Conservation (phyloP, 208 protist genomes). For the Acanthamoeba healyi region DNA sequence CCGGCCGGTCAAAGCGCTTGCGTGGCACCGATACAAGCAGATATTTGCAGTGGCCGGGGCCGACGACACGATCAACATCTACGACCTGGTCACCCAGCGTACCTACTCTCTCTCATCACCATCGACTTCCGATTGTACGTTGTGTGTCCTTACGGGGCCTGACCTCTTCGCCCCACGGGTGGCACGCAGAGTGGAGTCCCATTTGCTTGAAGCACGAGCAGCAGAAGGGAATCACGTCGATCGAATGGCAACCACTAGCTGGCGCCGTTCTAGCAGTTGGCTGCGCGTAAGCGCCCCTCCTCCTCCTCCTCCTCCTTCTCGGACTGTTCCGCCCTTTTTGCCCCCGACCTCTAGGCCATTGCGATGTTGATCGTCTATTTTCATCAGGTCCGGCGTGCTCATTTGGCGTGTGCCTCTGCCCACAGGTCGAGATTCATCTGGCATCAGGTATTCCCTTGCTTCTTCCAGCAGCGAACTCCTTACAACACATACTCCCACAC, state of each 20-base stretch:
- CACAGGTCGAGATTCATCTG: not conserved
- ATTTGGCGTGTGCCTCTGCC: constrained; percentile 25
- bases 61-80: constrained; percentile 38
- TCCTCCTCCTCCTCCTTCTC: not conserved
- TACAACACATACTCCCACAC: too few relatives aligned
- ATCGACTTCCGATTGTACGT: not conserved
- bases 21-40: constrained; percentile 56
- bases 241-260: constrained; percentile 39
- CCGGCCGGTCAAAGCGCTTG: constrained; percentile 39
- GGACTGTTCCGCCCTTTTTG: not conserved
- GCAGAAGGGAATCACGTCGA: not conserved
- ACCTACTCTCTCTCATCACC: not conserved
- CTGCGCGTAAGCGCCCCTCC: not conserved
- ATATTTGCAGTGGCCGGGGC: constrained; percentile 32
- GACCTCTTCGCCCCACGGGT: too few relatives aligned
- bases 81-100: constrained; percentile 25
- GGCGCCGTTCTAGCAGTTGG: not conserved
- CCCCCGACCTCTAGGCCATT: too few relatives aligned
- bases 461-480: not conserved
- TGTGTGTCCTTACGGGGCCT: too few relatives aligned
- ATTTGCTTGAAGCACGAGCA: constrained; percentile 38
- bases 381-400: not conserved
- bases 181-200: not conserved
- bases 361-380: not conserved
- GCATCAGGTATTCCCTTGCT: not conserved